These are phyloP conservation scores for Physcomitrellopsis africana DNA, from an alignment of 225 moss, liverwort and hornwort species.

Conservation along the genomic window DNA sequence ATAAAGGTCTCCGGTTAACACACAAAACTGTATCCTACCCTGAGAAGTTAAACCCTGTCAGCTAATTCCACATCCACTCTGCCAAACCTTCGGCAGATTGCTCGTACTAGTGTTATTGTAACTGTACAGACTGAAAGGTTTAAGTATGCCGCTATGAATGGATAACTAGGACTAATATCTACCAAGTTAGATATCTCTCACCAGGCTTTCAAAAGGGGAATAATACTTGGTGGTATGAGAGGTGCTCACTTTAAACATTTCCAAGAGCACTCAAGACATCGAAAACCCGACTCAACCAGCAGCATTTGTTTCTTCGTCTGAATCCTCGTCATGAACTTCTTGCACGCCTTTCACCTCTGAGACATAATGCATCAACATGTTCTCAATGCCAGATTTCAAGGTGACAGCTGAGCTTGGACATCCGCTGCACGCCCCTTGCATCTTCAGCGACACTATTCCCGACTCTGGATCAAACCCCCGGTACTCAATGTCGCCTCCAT, in stretches of 20 bases:
- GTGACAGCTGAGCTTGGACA: constrained; percentile 98
- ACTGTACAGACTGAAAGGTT: constrained; percentile 40
- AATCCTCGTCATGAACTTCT: constrained; percentile 76
- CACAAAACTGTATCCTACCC: no score
- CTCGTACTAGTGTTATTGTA: no score
- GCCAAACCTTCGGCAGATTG: background rate
- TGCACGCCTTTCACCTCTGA: constrained; percentile 95
- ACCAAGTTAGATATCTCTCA: constrained; percentile 21
- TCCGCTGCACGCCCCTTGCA: constrained; percentile 99
- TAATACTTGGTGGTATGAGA: constrained; percentile 25
- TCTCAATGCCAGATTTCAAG: constrained; percentile 96
- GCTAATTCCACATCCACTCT: background rate
- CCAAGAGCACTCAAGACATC: constrained; percentile 24
- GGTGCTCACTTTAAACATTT: constrained; percentile 18
- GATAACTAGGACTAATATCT: constrained; percentile 17
- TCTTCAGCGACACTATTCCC: constrained; percentile 88
- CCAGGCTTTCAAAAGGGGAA: constrained; percentile 27
- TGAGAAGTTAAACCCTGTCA: no score
- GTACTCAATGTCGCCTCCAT: constrained; percentile 98
- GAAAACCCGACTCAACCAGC: constrained; percentile 42
- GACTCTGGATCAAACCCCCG: constrained; percentile 73
- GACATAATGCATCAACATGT: constrained; percentile 98
- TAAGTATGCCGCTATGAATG: constrained; percentile 20
- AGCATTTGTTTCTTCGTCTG: constrained; percentile 70
- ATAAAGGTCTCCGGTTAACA: no score